Percentiles rank a stretch among this genome's conserved stretches.
Evolutionary conservation across 176 grass and related monocot species (phyloP).

Genomic region (Chloris gayana): DNA sequence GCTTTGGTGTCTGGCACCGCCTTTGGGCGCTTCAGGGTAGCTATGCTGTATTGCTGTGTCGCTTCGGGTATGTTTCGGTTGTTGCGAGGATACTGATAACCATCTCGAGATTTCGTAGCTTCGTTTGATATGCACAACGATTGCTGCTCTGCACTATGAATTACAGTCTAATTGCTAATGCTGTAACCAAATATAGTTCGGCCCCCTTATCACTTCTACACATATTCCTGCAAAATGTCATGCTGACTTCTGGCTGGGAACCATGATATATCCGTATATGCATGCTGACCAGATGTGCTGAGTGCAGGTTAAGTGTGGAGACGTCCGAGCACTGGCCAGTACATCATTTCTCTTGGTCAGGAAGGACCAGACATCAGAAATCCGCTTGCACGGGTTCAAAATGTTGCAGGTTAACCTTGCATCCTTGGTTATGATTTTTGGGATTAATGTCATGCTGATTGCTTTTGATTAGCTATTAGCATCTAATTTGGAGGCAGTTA

Average conservation of each 20-base stretch:
- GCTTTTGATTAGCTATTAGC: constrained; percentile 1
- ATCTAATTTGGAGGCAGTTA: not conserved
- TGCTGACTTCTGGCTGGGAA: not conserved
- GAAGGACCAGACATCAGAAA: constrained; percentile 79
- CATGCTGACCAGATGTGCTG: not conserved
- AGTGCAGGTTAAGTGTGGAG: constrained; percentile 81
- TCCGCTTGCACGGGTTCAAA: constrained; percentile 92
- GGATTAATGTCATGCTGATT: constrained; percentile 25
- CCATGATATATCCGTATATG: not conserved
- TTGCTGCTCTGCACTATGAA: constrained; percentile 12
- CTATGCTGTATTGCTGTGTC: not conserved
- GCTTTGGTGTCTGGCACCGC: not conserved
- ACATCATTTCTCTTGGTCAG: constrained; percentile 86
- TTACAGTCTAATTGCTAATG: constrained; percentile 5
- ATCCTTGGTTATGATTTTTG: constrained; percentile 7
- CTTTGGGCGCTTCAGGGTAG: not conserved
- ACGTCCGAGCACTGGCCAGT: constrained; percentile 69
- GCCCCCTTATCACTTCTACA: not conserved
- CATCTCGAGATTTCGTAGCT: not conserved
- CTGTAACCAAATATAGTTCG: not conserved
- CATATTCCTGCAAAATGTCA: constrained; percentile 3
- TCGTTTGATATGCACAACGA: not conserved
- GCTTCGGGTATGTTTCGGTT: not conserved
- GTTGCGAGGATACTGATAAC: not conserved
- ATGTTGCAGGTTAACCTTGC: constrained; percentile 83